Conservation (phyloP, 208 protist genomes). For the Crithidia bombi region DNA sequence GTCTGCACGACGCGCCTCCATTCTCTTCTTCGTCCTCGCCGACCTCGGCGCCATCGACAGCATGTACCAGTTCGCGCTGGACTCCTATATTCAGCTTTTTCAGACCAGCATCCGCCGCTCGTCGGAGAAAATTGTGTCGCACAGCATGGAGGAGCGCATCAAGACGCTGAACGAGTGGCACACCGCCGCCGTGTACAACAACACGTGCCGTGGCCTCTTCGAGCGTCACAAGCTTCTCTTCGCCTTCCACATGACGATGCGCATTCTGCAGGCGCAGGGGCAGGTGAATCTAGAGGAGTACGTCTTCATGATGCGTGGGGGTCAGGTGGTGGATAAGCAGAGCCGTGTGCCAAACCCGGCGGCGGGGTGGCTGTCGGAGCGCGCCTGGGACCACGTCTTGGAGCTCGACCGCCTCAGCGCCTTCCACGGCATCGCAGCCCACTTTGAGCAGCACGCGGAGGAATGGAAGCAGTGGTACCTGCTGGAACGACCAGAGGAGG, state of each 20-base stretch:
- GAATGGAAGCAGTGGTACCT: constrained; percentile 97
- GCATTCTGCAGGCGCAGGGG: constrained; percentile 93
- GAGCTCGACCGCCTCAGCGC: constrained; percentile 96
- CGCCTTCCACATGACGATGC: constrained; percentile 98
- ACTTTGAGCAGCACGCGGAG: constrained; percentile 95
- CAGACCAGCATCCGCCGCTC: constrained; percentile 95
- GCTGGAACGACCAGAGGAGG: constrained; percentile 93
- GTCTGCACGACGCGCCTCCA: constrained; percentile 94
- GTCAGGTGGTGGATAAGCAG: constrained; percentile 95
- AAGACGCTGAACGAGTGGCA: constrained; percentile 97
- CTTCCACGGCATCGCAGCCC: constrained; percentile 94
- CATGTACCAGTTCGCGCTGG: constrained; percentile 99
- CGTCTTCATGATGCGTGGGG: constrained; percentile 97
- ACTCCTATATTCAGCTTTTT: constrained; percentile 98
- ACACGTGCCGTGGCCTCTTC: constrained; percentile 98
- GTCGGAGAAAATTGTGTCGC: constrained; percentile 86
- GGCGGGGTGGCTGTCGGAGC: constrained; percentile 94
- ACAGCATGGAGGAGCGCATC: constrained; percentile 93
- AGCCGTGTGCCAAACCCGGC: constrained; percentile 95
- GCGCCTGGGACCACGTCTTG: constrained; percentile 97
- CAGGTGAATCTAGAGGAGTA: constrained; percentile 97
- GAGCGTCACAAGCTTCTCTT: constrained; percentile 99
- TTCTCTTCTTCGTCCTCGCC: constrained; percentile 98
- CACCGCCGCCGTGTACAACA: constrained; percentile 97
- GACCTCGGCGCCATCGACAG: constrained; percentile 97